phyloP scores from a whole-genome alignment of 768 basidiomycete species.

The Russula earlei region DNA sequence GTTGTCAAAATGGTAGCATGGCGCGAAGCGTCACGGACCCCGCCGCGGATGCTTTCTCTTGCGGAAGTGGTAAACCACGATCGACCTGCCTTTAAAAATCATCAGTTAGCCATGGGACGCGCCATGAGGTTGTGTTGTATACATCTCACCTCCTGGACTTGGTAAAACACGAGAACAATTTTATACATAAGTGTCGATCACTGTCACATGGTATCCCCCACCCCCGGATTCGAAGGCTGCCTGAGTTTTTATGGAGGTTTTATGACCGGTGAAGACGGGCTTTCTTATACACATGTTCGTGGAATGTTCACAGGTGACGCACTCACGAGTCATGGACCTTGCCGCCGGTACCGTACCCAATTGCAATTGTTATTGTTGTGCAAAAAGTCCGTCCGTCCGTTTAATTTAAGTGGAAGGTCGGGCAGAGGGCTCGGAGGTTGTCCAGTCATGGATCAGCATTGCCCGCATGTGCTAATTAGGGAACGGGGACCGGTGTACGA shows the following conservation, averaged over 20 bases:
- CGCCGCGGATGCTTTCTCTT: background rate
- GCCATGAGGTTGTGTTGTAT: background rate
- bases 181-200: background rate
- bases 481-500: background rate
- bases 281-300: background rate
- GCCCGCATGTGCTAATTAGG: background rate
- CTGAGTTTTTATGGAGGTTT: background rate
- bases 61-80: constrained; percentile 1
- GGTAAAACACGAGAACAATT: background rate
- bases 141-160: background rate
- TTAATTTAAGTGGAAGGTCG: too few relatives aligned
- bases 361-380: too few relatives aligned
- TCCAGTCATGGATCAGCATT: background rate
- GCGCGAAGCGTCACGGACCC: background rate
- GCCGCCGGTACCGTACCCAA: background rate
- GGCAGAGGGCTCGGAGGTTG: too few relatives aligned
- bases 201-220: background rate
- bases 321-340: background rate
- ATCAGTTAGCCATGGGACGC: background rate
- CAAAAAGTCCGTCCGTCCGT: too few relatives aligned
- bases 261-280: constrained; percentile 7
- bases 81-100: constrained; percentile 2
- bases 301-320: background rate
- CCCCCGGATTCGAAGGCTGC: background rate
- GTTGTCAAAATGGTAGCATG: background rate